Evolutionary conservation across 139 green algal genomes (phyloP), one percentile per base, ranked within the genome.

Genomic region (Tetratostichococcus sp.): DNA sequence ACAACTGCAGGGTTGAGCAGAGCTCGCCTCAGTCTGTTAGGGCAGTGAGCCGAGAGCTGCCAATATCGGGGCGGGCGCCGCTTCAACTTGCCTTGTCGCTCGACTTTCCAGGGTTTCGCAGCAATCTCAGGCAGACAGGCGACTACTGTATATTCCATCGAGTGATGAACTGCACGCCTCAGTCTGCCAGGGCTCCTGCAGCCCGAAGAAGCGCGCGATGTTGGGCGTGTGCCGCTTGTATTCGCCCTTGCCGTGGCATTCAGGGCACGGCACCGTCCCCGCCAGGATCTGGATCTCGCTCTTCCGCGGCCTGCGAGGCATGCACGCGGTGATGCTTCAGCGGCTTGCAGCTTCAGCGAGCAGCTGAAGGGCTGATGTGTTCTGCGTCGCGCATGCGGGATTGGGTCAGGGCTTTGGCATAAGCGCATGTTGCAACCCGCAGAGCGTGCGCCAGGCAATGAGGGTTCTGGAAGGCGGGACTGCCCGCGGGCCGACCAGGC

Each of bases 251-350:
- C 79, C 79, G 1, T 43, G 30, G 73, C 82, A 87, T 30, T 68
- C 31, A 33, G 79, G 72, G 73, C 82, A 87, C 0, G 72, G 3
- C 35, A 84, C 67, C 21, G 82, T 87, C 31, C 82, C 82, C 39
- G 82, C 75, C 30, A 62, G 74, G 19, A 77, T 32, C 25, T 26
- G 43, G 6, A 42, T 35, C 3, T 6, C 22, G 23, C 50, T 25
- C 4, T 23, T 23, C 25, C 57, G 23, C 31, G n/a, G 57, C 71
- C 71, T 76, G 71, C 28, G 34, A 68, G 4, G n/a, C 34, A 4
- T 68, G 23, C 25, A n/a, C 14, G n/a, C 58, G n/a, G n/a, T 11
- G 58, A 4, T 66, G 22, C 23, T 4, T 6, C 22, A 66, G 22
- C 26, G 17, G 5, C 16, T 19, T 70, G 28, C 28, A 50, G 4